These are phyloP conservation scores for Acrasis kona DNA, from an alignment of 78 protist species.

Conservation along the genomic window DNA sequence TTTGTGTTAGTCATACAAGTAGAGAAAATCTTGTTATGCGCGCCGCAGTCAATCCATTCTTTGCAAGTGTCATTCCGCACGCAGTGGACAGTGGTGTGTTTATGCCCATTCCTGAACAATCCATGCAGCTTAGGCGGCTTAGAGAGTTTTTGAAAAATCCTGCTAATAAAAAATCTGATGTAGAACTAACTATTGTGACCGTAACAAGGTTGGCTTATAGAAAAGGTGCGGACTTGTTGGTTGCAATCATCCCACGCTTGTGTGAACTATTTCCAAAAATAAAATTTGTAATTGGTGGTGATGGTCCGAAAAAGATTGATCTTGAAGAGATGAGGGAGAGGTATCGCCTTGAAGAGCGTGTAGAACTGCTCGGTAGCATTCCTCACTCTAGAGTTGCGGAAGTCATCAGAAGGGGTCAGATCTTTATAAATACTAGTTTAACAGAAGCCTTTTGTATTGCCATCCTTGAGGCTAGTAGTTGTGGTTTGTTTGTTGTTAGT, in stretches of 20 bases:
- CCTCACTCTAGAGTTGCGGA: slow-evolving; percentile 67
- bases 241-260: slow-evolving; percentile 43
- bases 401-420: slow-evolving; percentile 79
- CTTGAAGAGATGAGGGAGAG: slow-evolving; percentile 84
- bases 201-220: slow-evolving; percentile 85
- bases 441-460: slow-evolving; percentile 99
- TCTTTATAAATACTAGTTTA: slow-evolving; percentile 88
- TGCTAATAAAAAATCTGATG: slow-evolving; percentile 28
- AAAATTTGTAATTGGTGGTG: slow-evolving; percentile 75
- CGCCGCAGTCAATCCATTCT: slow-evolving; percentile 60
- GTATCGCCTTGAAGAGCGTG: slow-evolving; percentile 73
- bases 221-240: slow-evolving; percentile 78
- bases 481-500: slow-evolving; percentile 70
- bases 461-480: slow-evolving; percentile 90
- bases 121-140: no score
- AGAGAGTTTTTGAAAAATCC: no score
- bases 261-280: slow-evolving; percentile 53
- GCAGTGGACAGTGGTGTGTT: slow-evolving; percentile 81
- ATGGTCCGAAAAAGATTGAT: slow-evolving; percentile 67
- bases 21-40: slow-evolving; percentile 89
- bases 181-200: slow-evolving; percentile 71
- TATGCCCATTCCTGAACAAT: slow-evolving; percentile 57
- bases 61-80: slow-evolving; percentile 90
- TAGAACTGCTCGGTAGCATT: slow-evolving; percentile 78
- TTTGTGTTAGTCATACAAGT: slow-evolving; percentile 89